Percentiles rank a stretch among this genome's conserved stretches.
Conservation (phyloP, 2,329 filamentous ascomycete species). For the Colletotrichum caudatum region DNA sequence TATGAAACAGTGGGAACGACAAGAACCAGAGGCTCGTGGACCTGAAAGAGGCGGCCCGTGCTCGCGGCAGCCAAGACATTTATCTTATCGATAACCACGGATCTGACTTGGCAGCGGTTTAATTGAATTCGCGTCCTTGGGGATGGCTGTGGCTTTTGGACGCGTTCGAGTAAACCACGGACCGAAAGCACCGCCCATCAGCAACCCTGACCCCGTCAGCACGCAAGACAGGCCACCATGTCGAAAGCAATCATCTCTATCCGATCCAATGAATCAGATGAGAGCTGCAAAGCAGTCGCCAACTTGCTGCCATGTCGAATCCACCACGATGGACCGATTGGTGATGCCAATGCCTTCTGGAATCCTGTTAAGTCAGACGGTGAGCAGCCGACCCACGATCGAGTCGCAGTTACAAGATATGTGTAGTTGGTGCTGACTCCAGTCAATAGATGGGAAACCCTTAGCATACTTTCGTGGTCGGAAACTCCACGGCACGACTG, state of each 20-base stretch:
- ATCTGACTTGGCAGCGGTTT: constrained; percentile 27
- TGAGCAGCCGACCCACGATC: constrained; percentile 50
- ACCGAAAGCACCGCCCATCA: background rate
- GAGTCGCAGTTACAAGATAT: background rate
- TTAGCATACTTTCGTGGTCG: constrained; percentile 82
- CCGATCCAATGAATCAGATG: constrained; percentile 44
- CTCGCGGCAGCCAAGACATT: constrained; percentile 19
- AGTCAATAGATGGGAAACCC: constrained; percentile 59
- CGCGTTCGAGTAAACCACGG: constrained; percentile 15
- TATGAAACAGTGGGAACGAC: constrained; percentile 14
- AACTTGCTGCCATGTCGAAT: constrained; percentile 86
- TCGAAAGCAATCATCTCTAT: constrained; percentile 58
- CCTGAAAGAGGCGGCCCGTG: constrained; percentile 8
- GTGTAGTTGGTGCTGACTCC: constrained; percentile 26
- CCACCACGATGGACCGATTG: constrained; percentile 80
- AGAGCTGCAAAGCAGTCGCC: constrained; percentile 60
- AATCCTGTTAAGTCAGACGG: constrained; percentile 63
- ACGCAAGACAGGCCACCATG: constrained; percentile 48
- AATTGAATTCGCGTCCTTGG: constrained; percentile 19
- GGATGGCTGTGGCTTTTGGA: background rate
- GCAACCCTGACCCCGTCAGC: background rate
- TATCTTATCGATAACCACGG: constrained; percentile 24
- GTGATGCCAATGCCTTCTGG: constrained; percentile 77
- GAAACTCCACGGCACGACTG: constrained; percentile 75
- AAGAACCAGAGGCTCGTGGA: constrained; percentile 6